Conservation (phyloP, 495 filamentous ascomycete species). For the Annulohypoxylon bovei region DNA sequence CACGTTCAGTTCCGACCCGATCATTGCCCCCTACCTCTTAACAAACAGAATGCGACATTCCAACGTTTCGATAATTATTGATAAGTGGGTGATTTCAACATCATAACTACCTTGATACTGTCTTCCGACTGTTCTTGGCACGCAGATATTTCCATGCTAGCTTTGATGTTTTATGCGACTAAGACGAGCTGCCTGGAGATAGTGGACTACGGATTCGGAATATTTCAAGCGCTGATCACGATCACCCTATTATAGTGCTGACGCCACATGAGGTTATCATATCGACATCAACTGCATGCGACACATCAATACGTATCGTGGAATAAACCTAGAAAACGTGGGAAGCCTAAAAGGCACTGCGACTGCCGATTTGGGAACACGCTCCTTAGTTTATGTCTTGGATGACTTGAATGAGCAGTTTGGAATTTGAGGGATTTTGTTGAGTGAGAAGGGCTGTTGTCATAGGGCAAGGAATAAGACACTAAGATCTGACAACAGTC, state of each 20-base stretch:
- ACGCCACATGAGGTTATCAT: background rate
- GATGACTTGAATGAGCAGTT: background rate
- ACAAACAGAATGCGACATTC: background rate
- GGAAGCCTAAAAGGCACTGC: background rate
- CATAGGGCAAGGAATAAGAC: background rate
- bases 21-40: background rate
- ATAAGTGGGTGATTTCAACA: background rate
- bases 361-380: background rate
- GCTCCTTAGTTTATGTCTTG: background rate
- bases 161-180: background rate
- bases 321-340: background rate
- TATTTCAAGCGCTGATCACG: background rate
- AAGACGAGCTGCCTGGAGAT: background rate
- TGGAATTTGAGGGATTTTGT: background rate
- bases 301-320: background rate
- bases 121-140: background rate
- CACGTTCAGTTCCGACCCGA: background rate
- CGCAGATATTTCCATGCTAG: background rate
- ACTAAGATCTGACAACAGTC: background rate
- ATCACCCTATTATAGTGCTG: background rate
- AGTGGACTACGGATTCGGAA: background rate
- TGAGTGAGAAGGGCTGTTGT: background rate
- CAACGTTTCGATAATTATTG: background rate
- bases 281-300: background rate
- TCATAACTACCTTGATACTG: background rate